phyloP scores from a whole-genome alignment of 139 green algal genomes.

The Spirogloea muscicola region DNA sequence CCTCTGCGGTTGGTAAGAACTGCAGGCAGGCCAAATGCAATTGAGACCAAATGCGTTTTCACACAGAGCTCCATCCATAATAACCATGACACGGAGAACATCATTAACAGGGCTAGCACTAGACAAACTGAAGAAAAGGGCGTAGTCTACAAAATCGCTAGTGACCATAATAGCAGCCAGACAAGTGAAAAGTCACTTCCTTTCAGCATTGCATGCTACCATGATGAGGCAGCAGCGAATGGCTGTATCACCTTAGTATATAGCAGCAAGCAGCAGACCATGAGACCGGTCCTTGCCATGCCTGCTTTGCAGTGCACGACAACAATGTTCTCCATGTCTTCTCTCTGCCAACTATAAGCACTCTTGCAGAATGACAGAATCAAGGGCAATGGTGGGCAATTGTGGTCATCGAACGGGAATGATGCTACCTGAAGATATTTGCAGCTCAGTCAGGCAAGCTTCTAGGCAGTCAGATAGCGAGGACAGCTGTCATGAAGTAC shows the following conservation, averaged over 20 bases:
- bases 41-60: not conserved
- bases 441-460: no score
- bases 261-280: constrained; percentile 43
- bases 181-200: no score
- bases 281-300: constrained; percentile 34
- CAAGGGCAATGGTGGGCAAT: constrained; percentile 39
- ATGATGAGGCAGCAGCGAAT: no score
- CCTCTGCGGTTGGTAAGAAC: constrained; percentile 23
- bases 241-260: constrained; percentile 41
- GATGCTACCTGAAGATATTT: constrained; percentile 31
- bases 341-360: constrained; percentile 41
- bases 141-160: not conserved
- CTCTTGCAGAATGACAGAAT: constrained; percentile 40
- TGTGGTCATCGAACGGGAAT: constrained; percentile 52
- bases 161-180: no score
- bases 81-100: not conserved
- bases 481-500: no score
- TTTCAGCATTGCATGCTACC: no score
- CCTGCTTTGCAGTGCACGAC: constrained; percentile 53
- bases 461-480: no score
- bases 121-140: no score
- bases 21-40: not conserved
- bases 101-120: not conserved
- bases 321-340: constrained; percentile 26
- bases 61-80: not conserved